Conservation (phyloP, 2,329 filamentous ascomycete genomes). For the Aureobasidium sp. region DNA sequence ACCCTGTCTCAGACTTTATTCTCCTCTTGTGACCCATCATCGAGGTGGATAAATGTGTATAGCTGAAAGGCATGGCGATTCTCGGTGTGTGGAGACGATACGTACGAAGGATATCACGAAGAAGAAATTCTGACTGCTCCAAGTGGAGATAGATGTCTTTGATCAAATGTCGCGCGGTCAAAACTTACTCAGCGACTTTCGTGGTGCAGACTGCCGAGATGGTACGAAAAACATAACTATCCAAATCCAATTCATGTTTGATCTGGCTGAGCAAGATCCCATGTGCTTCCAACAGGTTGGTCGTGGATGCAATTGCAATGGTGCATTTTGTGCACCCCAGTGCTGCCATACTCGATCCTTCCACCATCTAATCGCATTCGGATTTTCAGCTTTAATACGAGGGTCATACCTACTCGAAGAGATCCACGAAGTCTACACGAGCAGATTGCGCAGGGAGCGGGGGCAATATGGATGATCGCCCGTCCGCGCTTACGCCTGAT, state of each 20-base stretch:
- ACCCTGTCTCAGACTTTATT: slow-evolving; percentile 6
- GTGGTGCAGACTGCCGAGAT: not conserved
- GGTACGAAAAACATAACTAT: not conserved
- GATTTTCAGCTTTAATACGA: too few species aligned
- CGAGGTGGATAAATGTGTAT: not conserved
- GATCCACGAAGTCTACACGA: not conserved
- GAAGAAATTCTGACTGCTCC: not conserved
- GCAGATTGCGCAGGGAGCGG: not conserved
- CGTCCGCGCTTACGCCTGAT: not conserved
- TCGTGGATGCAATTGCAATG: too few species aligned
- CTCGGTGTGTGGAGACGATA: not conserved
- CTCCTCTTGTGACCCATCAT: not conserved
- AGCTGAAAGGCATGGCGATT: not conserved
- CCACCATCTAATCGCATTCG: too few species aligned
- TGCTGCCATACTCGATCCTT: too few species aligned
- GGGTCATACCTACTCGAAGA: too few species aligned
- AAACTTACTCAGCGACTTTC: not conserved
- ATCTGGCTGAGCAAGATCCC: too few species aligned
- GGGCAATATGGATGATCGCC: not conserved
- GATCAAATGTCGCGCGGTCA: not conserved
- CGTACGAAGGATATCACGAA: not conserved
- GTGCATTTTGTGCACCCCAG: too few species aligned
- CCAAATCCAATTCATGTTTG: too few species aligned
- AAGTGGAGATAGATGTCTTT: not conserved
- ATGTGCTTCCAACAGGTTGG: too few species aligned